Base-by-base conservation (phyloP, 2,329 filamentous ascomycete genomes). In the Cadophora malorum region DNA sequence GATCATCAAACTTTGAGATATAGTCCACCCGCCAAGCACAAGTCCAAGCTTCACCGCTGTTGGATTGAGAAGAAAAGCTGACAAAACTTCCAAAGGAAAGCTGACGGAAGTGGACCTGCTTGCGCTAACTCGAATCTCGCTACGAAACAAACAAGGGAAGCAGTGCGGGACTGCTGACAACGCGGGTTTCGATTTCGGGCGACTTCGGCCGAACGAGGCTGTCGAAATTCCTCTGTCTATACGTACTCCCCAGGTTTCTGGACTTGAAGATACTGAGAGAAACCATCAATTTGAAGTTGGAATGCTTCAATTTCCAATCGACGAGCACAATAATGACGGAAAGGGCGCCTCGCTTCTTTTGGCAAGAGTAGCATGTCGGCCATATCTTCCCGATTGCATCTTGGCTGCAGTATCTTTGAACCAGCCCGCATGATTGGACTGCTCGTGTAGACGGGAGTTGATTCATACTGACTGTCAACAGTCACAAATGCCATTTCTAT, bases 191-290 rank as follows among this genome's bases (percentile, higher is more conserved):
- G 23, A 9, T 8, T 23, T 23, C 33, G 33, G 33, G 3, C 35
- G 35, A 41, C 56, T 41, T 41, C 56, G 56, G 56, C 56, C 56
- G 56, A 59, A 38, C 21, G n/a, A n/a, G 33, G 21, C 10, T 14
- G 9, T 41, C 10, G 21, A 41, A 59, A 19, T 23, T 25, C 35
- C 21, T 25, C 1, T 5, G 56, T 12, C 56, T 59, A 25, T 9
- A 3, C n/a, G 35, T 38, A 41, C 33, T 41, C 33, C 33, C 33
- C 21, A 59, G 56, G 10, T 3, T 16, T 25, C 16, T 59, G n/a
- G 33, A 19, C 3, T 14, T 16, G 2, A 45, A 19, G 12, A 33
- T 21, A 8, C 12, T 21, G 5, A 21, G 14, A 33, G 28, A 28
- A 6, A 25, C 19, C 23, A 14, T 33, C 50, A 28, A 7, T 10